phyloP scores from a whole-genome alignment of 2,329 filamentous ascomycete genomes.

The Botrytis deweyae region DNA sequence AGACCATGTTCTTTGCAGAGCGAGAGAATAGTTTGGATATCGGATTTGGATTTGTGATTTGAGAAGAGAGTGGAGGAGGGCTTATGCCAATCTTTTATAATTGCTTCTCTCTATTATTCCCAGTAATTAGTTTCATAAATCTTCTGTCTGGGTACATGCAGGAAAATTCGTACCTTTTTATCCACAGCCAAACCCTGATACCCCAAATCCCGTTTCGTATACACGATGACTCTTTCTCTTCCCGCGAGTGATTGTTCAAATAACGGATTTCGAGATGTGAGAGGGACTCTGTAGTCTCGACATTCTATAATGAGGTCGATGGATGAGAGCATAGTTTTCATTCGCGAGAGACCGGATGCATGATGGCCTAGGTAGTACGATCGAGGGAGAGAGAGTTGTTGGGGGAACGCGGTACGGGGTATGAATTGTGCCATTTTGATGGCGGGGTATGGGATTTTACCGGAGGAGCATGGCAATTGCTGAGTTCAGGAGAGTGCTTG shows the following conservation, averaged over 20 bases:
- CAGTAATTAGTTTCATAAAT: not conserved
- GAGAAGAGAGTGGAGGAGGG: slow-evolving; percentile 55
- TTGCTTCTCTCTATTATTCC: slow-evolving; percentile 46
- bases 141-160: not conserved
- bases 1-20: slow-evolving; percentile 52
- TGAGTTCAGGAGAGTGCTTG: not conserved
- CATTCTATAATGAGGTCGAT: slow-evolving; percentile 92
- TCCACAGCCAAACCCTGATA: slow-evolving; percentile 44
- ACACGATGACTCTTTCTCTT: slow-evolving; percentile 76
- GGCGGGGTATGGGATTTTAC: slow-evolving; percentile 24
- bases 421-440: slow-evolving; percentile 53
- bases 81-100: slow-evolving; percentile 53
- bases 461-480: slow-evolving; percentile 20
- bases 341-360: slow-evolving; percentile 73
- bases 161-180: slow-evolving; percentile 42
- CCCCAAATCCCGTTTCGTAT: slow-evolving; percentile 84
- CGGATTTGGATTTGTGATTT: slow-evolving; percentile 47
- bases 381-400: slow-evolving; percentile 71
- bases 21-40: slow-evolving; percentile 46
- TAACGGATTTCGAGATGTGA: slow-evolving; percentile 85
- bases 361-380: slow-evolving; percentile 97
- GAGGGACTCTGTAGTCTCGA: slow-evolving; percentile 85
- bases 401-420: slow-evolving; percentile 71
- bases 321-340: slow-evolving; percentile 75
- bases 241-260: slow-evolving; percentile 77